A percentile compares a stretch with the other conserved stretches of the same genome.
Evolutionary conservation across 192 early-diverging fungal genomes (phyloP).

Genomic region (Coemansia sp.): DNA sequence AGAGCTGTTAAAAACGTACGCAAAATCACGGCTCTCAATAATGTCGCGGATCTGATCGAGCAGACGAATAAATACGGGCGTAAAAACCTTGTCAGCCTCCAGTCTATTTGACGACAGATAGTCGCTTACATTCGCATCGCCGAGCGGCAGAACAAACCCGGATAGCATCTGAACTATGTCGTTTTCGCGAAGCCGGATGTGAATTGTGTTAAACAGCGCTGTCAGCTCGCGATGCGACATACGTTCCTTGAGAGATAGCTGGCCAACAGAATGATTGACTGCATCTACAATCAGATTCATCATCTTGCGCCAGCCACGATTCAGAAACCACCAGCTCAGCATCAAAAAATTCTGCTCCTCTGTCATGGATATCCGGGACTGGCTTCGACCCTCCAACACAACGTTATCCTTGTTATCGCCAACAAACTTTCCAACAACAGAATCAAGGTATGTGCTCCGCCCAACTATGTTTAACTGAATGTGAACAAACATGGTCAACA

Average conservation of each 20-base stretch:
- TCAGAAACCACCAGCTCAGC: constrained; percentile 89
- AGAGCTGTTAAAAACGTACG: constrained; percentile 45
- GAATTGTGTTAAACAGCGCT: constrained; percentile 58
- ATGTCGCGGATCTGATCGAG: constrained; percentile 90
- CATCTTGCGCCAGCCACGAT: constrained; percentile 80
- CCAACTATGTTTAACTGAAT: constrained; percentile 91
- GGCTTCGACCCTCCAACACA: constrained; percentile 29
- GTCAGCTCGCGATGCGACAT: constrained; percentile 64
- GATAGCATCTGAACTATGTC: constrained; percentile 31
- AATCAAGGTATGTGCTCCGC: constrained; percentile 83
- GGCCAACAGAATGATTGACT: constrained; percentile 23
- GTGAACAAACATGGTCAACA: constrained; percentile 82
- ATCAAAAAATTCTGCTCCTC: constrained; percentile 86
- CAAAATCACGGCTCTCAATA: constrained; percentile 65
- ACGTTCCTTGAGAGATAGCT: constrained; percentile 65
- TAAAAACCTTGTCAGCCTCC: constrained; percentile 54
- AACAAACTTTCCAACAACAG: constrained; percentile 55
- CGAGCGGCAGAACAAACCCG: constrained; percentile 37
- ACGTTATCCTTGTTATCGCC: constrained; percentile 12
- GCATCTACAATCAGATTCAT: constrained; percentile 67
- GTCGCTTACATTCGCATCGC: constrained; percentile 33
- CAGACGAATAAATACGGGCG: constrained; percentile 66
- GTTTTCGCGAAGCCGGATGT: constrained; percentile 56
- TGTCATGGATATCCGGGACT: constrained; percentile 24
- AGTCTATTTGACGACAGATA: constrained; percentile 43